phyloP scores from a whole-genome alignment of 2,329 filamentous ascomycete genomes.

The Thielaviopsis ethacetica region DNA sequence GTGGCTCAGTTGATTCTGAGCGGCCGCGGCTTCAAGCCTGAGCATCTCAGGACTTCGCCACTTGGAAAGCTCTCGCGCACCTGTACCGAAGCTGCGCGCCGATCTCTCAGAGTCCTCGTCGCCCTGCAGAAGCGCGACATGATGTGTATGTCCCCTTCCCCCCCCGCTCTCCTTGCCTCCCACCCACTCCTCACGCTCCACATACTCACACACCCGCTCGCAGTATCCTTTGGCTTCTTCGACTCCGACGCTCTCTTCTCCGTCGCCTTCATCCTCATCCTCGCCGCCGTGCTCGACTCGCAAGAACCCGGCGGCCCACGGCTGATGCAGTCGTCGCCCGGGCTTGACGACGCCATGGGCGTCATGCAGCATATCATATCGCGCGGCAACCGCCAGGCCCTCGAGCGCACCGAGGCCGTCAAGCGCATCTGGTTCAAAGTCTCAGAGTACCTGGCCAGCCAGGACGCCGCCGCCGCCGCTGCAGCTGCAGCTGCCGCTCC shows the following conservation, averaged over 20 bases:
- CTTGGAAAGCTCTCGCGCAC: slow-evolving; percentile 17
- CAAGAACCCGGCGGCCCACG: slow-evolving; percentile 8
- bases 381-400: slow-evolving; percentile 7
- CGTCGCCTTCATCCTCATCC: slow-evolving; percentile 11
- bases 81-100: slow-evolving; percentile 18
- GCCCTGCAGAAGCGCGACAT: slow-evolving; percentile 18
- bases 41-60: slow-evolving; percentile 16
- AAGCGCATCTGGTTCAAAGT: slow-evolving; percentile 11
- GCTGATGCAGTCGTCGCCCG: background rate
- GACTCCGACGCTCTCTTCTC: slow-evolving; percentile 12
- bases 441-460: slow-evolving; percentile 3
- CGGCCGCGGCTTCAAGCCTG: slow-evolving; percentile 14
- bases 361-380: slow-evolving; percentile 11
- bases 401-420: slow-evolving; percentile 9
- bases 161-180: background rate
- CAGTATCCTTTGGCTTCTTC: slow-evolving; percentile 12
- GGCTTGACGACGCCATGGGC: slow-evolving; percentile 10
- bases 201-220: background rate
- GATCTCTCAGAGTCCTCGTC: slow-evolving; percentile 17
- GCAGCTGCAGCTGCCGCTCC: background rate
- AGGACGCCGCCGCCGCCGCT: background rate
- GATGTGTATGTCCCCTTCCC: slow-evolving; percentile 14
- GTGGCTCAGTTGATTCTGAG: slow-evolving; percentile 17
- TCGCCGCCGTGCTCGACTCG: slow-evolving; percentile 9
- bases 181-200: background rate